Conservation (phyloP, 2,329 filamentous ascomycete species). For the Diplodia mutila region DNA sequence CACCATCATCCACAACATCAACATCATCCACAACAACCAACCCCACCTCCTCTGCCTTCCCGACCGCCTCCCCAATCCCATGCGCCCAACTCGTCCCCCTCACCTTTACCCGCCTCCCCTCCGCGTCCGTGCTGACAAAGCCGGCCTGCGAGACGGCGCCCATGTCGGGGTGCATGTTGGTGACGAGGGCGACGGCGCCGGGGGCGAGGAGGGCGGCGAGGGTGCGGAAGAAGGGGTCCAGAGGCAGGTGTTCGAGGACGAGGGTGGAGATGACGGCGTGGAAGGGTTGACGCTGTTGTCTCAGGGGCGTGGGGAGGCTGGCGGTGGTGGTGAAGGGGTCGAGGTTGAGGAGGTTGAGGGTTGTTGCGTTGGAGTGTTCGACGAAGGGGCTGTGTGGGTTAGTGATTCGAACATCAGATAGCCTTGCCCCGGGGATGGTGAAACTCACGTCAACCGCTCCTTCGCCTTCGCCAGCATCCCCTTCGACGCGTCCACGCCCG, state of each 20-base stretch:
- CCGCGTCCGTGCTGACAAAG: conserved; percentile 57
- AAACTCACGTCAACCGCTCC: background rate
- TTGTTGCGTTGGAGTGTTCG: background rate
- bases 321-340: background rate
- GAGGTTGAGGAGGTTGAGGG: background rate
- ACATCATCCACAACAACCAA: conserved; percentile 36
- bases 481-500: conserved; percentile 60
- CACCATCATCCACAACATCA: background rate
- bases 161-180: conserved; percentile 72
- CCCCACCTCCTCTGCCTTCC: conserved; percentile 47
- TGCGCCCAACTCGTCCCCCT: conserved; percentile 63
- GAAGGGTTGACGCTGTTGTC: conserved; percentile 30
- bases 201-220: conserved; percentile 48
- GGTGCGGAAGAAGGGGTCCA: conserved; percentile 55
- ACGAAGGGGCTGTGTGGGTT: background rate
- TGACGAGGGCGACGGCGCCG: conserved; percentile 60
- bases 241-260: conserved; percentile 66
- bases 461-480: conserved; percentile 62
- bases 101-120: conserved; percentile 52
- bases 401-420: too few species aligned
- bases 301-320: background rate
- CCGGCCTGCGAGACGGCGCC: conserved; percentile 63
- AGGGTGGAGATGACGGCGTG: conserved; percentile 63
- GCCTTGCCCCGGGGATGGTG: too few species aligned
- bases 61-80: conserved; percentile 55